These are phyloP conservation scores for Coemansia sp. DNA, from an alignment of 192 early-diverging fungal species.

Conservation along the genomic window DNA sequence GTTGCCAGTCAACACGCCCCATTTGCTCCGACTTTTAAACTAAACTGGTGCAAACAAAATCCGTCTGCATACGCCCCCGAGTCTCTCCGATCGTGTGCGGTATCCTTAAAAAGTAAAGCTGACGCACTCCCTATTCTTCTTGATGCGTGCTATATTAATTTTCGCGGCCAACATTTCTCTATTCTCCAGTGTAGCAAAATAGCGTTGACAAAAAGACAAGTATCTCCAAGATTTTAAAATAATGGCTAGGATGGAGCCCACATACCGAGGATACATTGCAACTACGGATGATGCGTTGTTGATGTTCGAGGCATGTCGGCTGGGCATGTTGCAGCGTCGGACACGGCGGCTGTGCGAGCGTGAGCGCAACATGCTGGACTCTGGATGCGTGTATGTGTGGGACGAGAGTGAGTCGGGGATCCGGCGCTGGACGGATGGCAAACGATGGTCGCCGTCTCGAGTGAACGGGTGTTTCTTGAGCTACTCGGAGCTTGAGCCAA, in stretches of 20 bases:
- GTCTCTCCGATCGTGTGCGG: not conserved
- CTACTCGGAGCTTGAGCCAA: conserved; percentile 75
- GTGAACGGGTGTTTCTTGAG: conserved; percentile 81
- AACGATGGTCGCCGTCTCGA: conserved; percentile 81
- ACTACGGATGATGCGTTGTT: conserved; percentile 83
- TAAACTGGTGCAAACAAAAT: too few species aligned
- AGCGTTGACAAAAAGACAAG: not conserved
- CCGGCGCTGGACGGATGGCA: conserved; percentile 86
- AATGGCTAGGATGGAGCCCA: conserved; percentile 18
- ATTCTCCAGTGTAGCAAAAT: not conserved
- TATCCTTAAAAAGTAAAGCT: conserved; percentile 8
- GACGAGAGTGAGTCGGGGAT: conserved; percentile 89
- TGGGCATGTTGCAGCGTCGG: conserved; percentile 63
- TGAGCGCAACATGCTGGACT: conserved; percentile 71
- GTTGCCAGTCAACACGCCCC: not conserved
- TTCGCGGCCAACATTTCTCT: not conserved
- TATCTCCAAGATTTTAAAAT: too few species aligned
- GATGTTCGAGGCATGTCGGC: conserved; percentile 84
- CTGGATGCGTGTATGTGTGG: conserved; percentile 83
- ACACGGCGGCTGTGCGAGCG: conserved; percentile 73
- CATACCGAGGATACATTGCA: conserved; percentile 75
- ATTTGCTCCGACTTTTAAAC: too few species aligned
- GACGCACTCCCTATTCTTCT: too few species aligned
- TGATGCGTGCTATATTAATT: not conserved
- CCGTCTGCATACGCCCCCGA: too few species aligned